A percentile compares a stretch with the other conserved stretches of the same genome.
Conservation (phyloP, 768 basidiomycete species). For the Daedaleopsis sinensis region DNA sequence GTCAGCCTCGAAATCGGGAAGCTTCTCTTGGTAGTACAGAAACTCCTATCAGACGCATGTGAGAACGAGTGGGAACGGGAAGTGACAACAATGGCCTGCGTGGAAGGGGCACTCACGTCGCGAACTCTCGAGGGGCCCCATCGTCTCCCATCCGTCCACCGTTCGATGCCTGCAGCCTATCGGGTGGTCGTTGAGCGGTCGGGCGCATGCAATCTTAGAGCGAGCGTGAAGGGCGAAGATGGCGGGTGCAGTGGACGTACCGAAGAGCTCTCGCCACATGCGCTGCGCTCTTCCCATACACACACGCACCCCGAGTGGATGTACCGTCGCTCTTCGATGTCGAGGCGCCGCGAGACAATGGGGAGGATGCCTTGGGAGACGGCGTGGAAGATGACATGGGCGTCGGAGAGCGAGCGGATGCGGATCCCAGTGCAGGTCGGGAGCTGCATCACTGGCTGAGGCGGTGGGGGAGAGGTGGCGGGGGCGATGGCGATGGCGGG, state of each 20-base stretch:
- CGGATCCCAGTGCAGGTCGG: constrained; percentile 70
- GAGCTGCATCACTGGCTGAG: constrained; percentile 40
- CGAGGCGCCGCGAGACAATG: constrained; percentile 72
- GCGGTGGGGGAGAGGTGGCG: background rate
- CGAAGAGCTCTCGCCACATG: constrained; percentile 66
- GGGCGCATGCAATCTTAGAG: background rate
- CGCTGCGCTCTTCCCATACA: constrained; percentile 83
- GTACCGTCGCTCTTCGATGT: constrained; percentile 72
- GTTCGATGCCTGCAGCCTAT: constrained; percentile 62
- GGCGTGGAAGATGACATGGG: constrained; percentile 75
- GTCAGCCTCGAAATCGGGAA: constrained; percentile 35
- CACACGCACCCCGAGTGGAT: constrained; percentile 73
- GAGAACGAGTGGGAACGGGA: constrained; percentile 11
- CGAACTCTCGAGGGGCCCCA: constrained; percentile 82
- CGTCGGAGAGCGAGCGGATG: constrained; percentile 66
- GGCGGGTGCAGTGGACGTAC: constrained; percentile 40
- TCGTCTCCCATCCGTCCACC: constrained; percentile 73
- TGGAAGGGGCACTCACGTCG: constrained; percentile 51
- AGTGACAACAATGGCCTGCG: background rate
- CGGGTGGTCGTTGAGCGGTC: background rate
- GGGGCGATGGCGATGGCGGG: background rate
- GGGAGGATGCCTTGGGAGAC: constrained; percentile 59
- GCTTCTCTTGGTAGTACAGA: constrained; percentile 73
- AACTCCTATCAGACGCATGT: constrained; percentile 59
- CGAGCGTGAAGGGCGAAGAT: constrained; percentile 18